phyloP scores from a whole-genome alignment of 176 grass and related monocot species.

The Melocanna baccifera region DNA sequence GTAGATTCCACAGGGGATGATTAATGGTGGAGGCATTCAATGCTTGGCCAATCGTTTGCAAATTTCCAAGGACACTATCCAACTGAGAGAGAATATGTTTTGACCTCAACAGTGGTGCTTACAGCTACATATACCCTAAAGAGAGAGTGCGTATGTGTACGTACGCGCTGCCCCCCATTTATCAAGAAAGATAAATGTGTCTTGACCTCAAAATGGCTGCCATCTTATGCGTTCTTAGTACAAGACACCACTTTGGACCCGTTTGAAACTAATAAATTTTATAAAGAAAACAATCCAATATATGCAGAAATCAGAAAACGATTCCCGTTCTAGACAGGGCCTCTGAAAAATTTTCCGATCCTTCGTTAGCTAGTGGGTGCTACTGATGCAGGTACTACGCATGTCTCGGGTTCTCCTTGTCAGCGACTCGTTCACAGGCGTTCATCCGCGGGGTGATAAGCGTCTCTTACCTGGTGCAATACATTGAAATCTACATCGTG shows the following conservation, averaged over 20 bases:
- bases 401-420: neutral
- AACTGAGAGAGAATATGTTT: constrained; percentile 52
- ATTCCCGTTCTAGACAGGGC: too few species aligned
- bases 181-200: constrained; percentile 49
- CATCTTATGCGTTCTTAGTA: constrained; percentile 26
- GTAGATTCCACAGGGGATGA: constrained; percentile 34
- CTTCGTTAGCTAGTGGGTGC: too few species aligned
- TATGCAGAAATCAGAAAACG: too few species aligned
- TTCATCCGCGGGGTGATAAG: neutral
- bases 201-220: constrained; percentile 63
- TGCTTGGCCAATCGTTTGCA: constrained; percentile 34
- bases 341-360: too few species aligned
- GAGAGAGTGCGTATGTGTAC: constrained; percentile 30
- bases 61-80: constrained; percentile 55
- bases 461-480: neutral
- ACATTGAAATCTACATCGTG: neutral
- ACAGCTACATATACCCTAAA: constrained; percentile 55
- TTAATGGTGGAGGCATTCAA: constrained; percentile 51
- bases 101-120: constrained; percentile 51
- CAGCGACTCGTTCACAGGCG: neutral
- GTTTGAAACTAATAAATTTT: too few species aligned
- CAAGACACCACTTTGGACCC: too few species aligned
- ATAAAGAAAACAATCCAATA: too few species aligned
- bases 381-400: too few species aligned
- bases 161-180: constrained; percentile 10